Conservation (phyloP, 108 stramenopile species). For the Skeletonema tropicum region DNA sequence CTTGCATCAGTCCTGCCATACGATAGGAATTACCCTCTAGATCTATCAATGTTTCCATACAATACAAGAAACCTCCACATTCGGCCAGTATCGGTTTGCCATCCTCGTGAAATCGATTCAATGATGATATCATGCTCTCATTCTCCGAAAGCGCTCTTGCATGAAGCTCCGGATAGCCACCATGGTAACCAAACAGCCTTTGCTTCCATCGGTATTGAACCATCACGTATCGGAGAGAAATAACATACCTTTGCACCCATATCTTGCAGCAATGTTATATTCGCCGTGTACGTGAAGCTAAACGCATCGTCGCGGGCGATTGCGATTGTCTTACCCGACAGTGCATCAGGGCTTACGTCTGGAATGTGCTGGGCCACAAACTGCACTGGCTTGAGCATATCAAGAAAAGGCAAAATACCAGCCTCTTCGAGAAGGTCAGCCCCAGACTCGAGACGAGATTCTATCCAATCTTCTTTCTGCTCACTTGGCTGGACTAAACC, state of each 20-base stretch:
- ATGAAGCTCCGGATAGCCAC: background rate
- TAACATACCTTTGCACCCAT: slow-evolving; percentile 14
- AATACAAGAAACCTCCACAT: background rate
- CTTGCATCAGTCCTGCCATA: slow-evolving; percentile 9
- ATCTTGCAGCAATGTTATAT: slow-evolving; percentile 13
- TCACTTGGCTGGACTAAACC: slow-evolving; percentile 18
- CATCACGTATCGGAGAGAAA: slow-evolving; percentile 13
- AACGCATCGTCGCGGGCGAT: background rate
- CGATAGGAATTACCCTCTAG: slow-evolving; percentile 6
- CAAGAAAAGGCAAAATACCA: slow-evolving; percentile 11
- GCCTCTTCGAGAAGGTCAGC: slow-evolving; percentile 16
- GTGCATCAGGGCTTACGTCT: background rate
- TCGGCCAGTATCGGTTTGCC: background rate
- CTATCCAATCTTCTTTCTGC: slow-evolving; percentile 11
- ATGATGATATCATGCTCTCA: background rate
- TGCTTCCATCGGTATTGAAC: slow-evolving; percentile 4
- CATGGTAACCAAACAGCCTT: background rate
- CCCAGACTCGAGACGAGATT: slow-evolving; percentile 11
- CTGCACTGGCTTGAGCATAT: background rate
- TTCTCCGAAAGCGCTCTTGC: background rate
- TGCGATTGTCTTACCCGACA: background rate
- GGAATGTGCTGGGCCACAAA: slow-evolving; percentile 3
- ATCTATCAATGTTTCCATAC: slow-evolving; percentile 1
- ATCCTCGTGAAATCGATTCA: background rate
- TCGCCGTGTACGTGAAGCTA: slow-evolving; percentile 1